phyloP scores from a whole-genome alignment of 495 filamentous ascomycete genomes.

The Geopyxis carbonaria region DNA sequence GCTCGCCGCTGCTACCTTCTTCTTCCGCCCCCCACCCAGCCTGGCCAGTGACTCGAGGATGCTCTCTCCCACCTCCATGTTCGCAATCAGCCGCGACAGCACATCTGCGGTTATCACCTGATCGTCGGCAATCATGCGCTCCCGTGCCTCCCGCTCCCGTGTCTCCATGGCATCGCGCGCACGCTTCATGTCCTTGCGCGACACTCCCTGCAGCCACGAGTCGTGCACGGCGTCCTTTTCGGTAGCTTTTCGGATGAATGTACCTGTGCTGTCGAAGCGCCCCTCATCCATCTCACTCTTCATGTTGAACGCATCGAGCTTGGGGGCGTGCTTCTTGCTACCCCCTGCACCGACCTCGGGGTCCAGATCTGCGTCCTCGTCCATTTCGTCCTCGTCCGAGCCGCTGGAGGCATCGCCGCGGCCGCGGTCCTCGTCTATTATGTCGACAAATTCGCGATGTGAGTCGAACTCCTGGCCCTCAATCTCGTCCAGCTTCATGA shows the following conservation, averaged over 20 bases:
- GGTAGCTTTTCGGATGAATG: constrained; percentile 72
- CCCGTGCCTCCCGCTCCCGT: constrained; percentile 55
- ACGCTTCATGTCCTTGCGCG: constrained; percentile 78
- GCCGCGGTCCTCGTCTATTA: constrained; percentile 12
- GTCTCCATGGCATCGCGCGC: constrained; percentile 79
- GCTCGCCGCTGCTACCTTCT: constrained; percentile 44
- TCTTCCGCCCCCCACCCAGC: constrained; percentile 50
- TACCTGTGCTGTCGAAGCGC: constrained; percentile 72
- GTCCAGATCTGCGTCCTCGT: constrained; percentile 49
- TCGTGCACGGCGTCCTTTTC: constrained; percentile 88
- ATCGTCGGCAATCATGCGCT: constrained; percentile 55
- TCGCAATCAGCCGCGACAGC: constrained; percentile 49
- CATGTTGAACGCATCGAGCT: constrained; percentile 95
- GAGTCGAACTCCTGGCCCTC: constrained; percentile 62
- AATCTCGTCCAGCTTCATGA: constrained; percentile 59
- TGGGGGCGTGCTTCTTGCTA: constrained; percentile 87
- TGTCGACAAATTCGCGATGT: constrained; percentile 14
- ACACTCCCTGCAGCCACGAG: constrained; percentile 77
- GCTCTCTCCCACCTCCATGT: constrained; percentile 70
- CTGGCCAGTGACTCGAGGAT: constrained; percentile 74
- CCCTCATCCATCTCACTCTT: constrained; percentile 80
- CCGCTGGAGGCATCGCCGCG: constrained; percentile 23
- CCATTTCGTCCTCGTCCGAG: constrained; percentile 45
- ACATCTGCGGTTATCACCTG: constrained; percentile 55
- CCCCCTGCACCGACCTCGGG: constrained; percentile 73